Evolutionary conservation across 192 early-diverging fungal species (phyloP).

Genomic region (Backusella circina): DNA sequence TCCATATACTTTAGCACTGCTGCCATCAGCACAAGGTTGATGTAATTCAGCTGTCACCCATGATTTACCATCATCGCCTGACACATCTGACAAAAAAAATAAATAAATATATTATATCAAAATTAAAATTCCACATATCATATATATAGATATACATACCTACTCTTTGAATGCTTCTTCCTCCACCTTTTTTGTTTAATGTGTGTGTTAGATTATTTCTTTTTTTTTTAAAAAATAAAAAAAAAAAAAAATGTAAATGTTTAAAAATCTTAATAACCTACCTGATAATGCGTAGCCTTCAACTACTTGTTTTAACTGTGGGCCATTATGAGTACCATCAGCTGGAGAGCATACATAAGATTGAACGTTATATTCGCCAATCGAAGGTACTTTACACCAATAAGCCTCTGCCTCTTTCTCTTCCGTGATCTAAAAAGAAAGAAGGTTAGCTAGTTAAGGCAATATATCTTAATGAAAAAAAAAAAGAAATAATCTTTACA

Average conservation of each 20-base stretch:
- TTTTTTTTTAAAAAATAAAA: too few species aligned
- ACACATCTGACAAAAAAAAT: conserved; percentile 52
- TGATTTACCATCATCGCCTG: conserved; percentile 78
- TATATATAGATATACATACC: conserved; percentile 35
- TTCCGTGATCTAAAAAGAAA: conserved; percentile 10
- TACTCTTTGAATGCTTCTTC: conserved; percentile 73
- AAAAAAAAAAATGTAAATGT: not conserved
- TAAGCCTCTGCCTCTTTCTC: conserved; percentile 42
- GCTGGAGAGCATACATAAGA: conserved; percentile 69
- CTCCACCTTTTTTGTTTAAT: conserved; percentile 54
- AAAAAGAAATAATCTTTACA: conserved; percentile 42
- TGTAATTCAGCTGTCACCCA: conserved; percentile 75
- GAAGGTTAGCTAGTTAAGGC: conserved; percentile 9
- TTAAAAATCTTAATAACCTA: not conserved
- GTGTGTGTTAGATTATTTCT: not conserved
- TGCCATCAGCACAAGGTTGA: conserved; percentile 37
- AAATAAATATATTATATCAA: not conserved
- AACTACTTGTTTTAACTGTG: conserved; percentile 40
- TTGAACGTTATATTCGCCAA: conserved; percentile 81
- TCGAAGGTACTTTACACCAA: conserved; percentile 49
- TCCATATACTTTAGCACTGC: conserved; percentile 61
- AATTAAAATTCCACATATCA: not conserved
- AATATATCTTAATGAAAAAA: conserved; percentile 6
- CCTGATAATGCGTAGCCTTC: conserved; percentile 75
- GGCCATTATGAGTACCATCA: conserved; percentile 43